Conservation (phyloP, 2,329 filamentous ascomycete genomes). For the Colletotrichum zoysiae region DNA sequence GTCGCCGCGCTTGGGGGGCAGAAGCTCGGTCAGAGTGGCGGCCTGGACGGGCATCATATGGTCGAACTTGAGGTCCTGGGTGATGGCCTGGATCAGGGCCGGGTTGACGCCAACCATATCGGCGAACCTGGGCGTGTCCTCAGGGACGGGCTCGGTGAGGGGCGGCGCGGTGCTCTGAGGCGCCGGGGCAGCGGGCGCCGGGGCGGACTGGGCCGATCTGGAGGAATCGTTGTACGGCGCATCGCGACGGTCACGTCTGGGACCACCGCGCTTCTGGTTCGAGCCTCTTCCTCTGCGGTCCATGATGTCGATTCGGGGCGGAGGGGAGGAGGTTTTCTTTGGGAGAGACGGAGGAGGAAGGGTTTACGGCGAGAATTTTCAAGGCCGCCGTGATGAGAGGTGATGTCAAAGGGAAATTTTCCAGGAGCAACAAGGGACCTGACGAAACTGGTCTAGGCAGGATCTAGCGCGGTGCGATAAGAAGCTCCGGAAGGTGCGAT, state of each 20-base stretch:
- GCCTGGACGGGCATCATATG: slow-evolving; percentile 69
- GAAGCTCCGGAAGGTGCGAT: slow-evolving; percentile 9
- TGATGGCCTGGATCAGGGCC: slow-evolving; percentile 61
- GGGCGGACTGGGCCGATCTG: slow-evolving; percentile 6
- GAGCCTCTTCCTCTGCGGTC: slow-evolving; percentile 37
- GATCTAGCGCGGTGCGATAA: slow-evolving; percentile 30
- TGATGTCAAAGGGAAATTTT: slow-evolving; percentile 35
- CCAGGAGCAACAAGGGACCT: slow-evolving; percentile 27
- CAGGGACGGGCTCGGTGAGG: slow-evolving; percentile 54
- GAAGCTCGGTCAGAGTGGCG: slow-evolving; percentile 62
- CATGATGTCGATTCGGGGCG: slow-evolving; percentile 14
- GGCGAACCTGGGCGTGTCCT: slow-evolving; percentile 60
- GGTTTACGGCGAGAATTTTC: slow-evolving; percentile 10
- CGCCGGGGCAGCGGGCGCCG: slow-evolving; percentile 12
- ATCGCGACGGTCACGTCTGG: slow-evolving; percentile 26
- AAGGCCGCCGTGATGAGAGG: slow-evolving; percentile 13
- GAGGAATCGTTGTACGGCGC: slow-evolving; percentile 16
- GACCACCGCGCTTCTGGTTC: slow-evolving; percentile 18
- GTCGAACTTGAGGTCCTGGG: slow-evolving; percentile 62
- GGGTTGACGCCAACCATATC: slow-evolving; percentile 61
- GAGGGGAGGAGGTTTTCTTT: background rate
- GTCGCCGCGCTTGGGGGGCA: slow-evolving; percentile 60
- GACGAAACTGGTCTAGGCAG: slow-evolving; percentile 26
- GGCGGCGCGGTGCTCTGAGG: slow-evolving; percentile 47
- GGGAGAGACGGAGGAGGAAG: background rate